A percentile compares a stretch with the other conserved stretches of the same genome.
These are phyloP conservation scores for Basipetospora chlamydospora DNA, from an alignment of 2,329 filamentous ascomycete species.

Conservation along the genomic window DNA sequence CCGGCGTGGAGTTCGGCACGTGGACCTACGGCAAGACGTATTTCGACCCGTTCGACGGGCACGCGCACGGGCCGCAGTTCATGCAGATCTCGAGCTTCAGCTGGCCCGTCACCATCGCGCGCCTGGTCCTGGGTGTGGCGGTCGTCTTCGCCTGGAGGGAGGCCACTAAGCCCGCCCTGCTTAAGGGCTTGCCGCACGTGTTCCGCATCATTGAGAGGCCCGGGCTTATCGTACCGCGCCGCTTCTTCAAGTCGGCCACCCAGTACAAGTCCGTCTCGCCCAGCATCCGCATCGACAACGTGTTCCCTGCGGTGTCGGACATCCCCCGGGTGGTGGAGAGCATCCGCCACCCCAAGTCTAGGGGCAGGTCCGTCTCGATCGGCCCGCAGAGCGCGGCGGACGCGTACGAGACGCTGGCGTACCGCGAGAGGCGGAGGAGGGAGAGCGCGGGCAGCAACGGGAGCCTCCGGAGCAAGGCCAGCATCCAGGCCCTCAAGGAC, in stretches of 20 bases:
- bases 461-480: conserved; percentile 26
- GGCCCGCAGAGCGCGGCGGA: conserved; percentile 93
- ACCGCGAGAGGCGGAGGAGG: conserved; percentile 52
- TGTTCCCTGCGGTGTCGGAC: conserved; percentile 80
- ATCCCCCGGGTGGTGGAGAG: conserved; percentile 69
- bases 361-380: conserved; percentile 71
- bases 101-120: conserved; percentile 43
- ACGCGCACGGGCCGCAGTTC: conserved; percentile 34
- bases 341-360: conserved; percentile 56
- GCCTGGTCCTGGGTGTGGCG: conserved; percentile 66
- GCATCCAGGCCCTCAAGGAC: conserved; percentile 2
- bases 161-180: conserved; percentile 68
- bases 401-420: conserved; percentile 88
- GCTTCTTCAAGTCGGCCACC: conserved; percentile 82
- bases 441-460: conserved; percentile 40
- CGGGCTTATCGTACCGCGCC: conserved; percentile 67
- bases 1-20: conserved; percentile 67
- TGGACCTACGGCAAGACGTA: conserved; percentile 62
- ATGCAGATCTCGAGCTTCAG: conserved; percentile 56
- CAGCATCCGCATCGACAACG: conserved; percentile 60
- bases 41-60: conserved; percentile 26
- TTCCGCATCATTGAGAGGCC: conserved; percentile 74
- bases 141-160: conserved; percentile 85
- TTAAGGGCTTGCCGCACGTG: conserved; percentile 66
- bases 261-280: conserved; percentile 72